Evolutionary conservation across 1,139 yeast genomes (phyloP).

Genomic region (Yamadazyma epiphylla): DNA sequence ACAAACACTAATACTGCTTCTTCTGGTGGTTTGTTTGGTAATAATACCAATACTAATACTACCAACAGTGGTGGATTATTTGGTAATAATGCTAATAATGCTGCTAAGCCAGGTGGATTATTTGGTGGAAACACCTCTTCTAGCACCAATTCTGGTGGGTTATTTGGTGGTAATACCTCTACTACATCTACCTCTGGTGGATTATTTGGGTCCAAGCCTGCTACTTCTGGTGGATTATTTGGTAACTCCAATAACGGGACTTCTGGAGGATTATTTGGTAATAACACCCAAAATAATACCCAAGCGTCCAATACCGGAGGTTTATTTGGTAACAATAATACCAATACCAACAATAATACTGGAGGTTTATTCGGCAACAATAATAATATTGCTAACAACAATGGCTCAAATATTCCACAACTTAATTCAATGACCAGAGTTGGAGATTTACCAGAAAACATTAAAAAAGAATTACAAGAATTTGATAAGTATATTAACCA

Average conservation of each 20-base stretch:
- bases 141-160: conserved; percentile 24
- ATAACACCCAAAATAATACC: too few species aligned
- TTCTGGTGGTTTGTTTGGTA: conserved; percentile 7
- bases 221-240: conserved; percentile 23
- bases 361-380: conserved; percentile 7
- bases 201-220: conserved; percentile 9
- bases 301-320: conserved; percentile 25
- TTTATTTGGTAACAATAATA: conserved; percentile 29
- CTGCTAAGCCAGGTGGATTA: conserved; percentile 22
- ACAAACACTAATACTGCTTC: conserved; percentile 6
- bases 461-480: conserved; percentile 71
- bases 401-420: conserved; percentile 21
- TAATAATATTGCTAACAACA: conserved; percentile 10
- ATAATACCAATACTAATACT: conserved; percentile 5
- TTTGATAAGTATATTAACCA: conserved; percentile 79
- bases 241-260: conserved; percentile 19
- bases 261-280: conserved; percentile 3
- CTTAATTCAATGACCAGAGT: conserved; percentile 85
- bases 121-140: conserved; percentile 23
- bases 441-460: conserved; percentile 75
- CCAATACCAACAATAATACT: conserved; percentile 7
- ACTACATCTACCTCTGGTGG: conserved; percentile 9
- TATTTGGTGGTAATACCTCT: conserved; percentile 30
- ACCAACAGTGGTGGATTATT: conserved; percentile 25
- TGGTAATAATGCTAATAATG: conserved; percentile 15